Evolutionary conservation across 176 grass and related monocot species (phyloP).

Genomic region (Carex pumila): DNA sequence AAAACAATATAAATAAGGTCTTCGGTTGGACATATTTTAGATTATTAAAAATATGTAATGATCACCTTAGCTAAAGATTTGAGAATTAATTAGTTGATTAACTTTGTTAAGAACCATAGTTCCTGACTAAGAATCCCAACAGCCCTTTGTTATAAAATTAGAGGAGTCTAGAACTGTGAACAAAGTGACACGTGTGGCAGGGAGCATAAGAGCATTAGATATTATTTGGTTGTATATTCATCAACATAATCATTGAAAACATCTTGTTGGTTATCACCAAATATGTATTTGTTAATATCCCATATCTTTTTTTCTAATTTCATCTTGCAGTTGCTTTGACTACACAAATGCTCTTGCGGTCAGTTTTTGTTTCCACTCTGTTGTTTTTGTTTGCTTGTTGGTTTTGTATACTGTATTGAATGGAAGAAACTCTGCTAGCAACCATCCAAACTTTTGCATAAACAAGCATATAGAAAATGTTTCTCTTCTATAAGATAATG

Average conservation of each 20-base stretch:
- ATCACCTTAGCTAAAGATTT: not conserved
- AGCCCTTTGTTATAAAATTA: not conserved
- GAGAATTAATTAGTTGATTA: not conserved
- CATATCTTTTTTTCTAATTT: conserved; percentile 14
- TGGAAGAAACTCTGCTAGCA: not conserved
- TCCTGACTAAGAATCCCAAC: not conserved
- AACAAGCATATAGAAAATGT: not conserved
- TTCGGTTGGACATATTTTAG: not conserved
- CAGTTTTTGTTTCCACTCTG: conserved; percentile 30
- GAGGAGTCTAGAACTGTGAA: not conserved
- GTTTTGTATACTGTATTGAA: not conserved
- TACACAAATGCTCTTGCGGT: conserved; percentile 97
- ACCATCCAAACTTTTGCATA: not conserved
- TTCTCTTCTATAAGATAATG: not conserved
- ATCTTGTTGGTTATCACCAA: not conserved
- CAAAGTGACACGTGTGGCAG: not conserved
- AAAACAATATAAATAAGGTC: not conserved
- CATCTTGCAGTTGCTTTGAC: conserved; percentile 85
- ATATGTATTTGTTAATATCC: not conserved
- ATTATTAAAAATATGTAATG: not conserved
- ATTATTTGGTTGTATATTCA: too few relatives aligned
- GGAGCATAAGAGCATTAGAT: not conserved
- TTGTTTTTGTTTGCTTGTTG: not conserved
- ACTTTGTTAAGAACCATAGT: not conserved
- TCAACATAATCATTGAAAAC: too few relatives aligned